A percentile compares a stretch with the other conserved stretches of the same genome.
These are phyloP conservation scores for Pestalotiopsis sp. DNA, from an alignment of 2,329 filamentous ascomycete genomes.

Conservation along the genomic window DNA sequence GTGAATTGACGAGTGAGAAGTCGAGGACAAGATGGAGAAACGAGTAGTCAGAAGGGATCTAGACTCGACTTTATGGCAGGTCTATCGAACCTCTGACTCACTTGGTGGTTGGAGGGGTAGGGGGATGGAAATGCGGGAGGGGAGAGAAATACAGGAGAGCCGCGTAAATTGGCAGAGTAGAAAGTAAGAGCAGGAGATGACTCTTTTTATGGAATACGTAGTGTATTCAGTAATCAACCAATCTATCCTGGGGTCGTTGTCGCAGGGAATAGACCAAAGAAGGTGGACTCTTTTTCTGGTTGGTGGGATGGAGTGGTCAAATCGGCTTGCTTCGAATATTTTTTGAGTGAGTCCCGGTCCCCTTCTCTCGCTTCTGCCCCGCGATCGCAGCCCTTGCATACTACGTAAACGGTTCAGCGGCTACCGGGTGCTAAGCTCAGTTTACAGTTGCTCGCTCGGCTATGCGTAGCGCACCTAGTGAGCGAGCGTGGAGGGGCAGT, in stretches of 20 bases:
- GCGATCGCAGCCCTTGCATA: background rate
- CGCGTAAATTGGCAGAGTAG: background rate
- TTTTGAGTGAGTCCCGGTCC: background rate
- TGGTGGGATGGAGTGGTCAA: background rate
- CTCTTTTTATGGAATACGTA: background rate
- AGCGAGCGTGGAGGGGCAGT: background rate
- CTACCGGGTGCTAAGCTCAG: background rate
- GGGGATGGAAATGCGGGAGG: background rate
- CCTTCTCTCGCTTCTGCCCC: background rate
- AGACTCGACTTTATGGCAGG: slow-evolving; percentile 3
- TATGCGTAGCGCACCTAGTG: background rate
- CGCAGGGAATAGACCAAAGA: background rate
- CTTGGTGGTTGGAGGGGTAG: background rate
- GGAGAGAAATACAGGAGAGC: background rate
- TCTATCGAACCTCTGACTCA: slow-evolving; percentile 1
- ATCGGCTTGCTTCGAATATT: background rate
- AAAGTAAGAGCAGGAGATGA: background rate
- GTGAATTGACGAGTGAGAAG: background rate
- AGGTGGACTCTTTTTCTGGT: background rate
- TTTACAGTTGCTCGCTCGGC: background rate
- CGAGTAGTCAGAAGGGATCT: background rate
- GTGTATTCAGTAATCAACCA: background rate
- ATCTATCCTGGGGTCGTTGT: background rate
- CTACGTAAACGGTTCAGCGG: background rate
- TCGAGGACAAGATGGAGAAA: background rate